A percentile compares a stretch with the other conserved stretches of the same genome.
These are phyloP conservation scores for Bassia scoparia DNA, from an alignment of 148 eudicot genomes.

Conservation along the genomic window DNA sequence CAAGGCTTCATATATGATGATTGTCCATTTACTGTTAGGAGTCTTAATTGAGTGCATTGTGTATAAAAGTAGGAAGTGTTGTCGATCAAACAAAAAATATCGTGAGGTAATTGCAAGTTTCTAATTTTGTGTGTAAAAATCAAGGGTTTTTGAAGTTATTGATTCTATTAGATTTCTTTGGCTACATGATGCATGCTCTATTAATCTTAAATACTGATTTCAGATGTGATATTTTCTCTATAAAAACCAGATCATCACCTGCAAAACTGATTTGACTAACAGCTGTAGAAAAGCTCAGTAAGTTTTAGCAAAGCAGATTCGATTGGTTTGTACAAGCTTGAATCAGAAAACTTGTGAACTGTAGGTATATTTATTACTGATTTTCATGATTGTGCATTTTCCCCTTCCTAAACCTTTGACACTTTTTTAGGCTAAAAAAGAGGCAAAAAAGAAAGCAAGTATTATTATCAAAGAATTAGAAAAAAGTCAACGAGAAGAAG, in stretches of 20 bases:
- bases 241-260: constrained; percentile 40
- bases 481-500: constrained; percentile 64
- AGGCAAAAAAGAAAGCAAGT: constrained; percentile 44
- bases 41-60: neutral
- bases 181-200: neutral
- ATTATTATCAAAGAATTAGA: constrained; percentile 63
- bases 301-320: constrained; percentile 69
- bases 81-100: neutral
- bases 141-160: neutral
- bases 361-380: constrained; percentile 38
- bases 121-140: neutral
- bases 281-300: constrained; percentile 63
- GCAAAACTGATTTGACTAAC: constrained; percentile 44
- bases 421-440: constrained; percentile 61
- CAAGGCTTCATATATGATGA: no score
- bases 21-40: neutral
- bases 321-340: constrained; percentile 47
- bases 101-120: neutral
- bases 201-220: constrained; percentile 1
- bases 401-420: constrained; percentile 5
- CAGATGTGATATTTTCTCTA: constrained; percentile 61
- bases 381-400: neutral
- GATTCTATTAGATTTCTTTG: neutral
- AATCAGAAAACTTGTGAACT: constrained; percentile 55
- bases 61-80: neutral